A percentile compares a stretch with the other conserved stretches of the same genome.
phyloP scores from a whole-genome alignment of 495 filamentous ascomycete species.

The Penicillium paxilli region DNA sequence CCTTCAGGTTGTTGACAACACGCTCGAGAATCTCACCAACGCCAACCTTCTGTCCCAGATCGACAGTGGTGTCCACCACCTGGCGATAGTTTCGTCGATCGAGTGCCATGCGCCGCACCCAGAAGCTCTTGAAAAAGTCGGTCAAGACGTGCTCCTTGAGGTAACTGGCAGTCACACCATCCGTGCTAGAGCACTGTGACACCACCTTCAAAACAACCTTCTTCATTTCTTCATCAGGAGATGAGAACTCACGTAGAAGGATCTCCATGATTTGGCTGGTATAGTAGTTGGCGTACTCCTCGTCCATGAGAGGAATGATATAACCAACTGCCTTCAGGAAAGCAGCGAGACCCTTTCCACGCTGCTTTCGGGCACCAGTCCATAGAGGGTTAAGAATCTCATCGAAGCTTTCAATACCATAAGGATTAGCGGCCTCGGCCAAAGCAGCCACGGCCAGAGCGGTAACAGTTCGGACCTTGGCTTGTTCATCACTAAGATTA shows the following conservation, averaged over 20 bases:
- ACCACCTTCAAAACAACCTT: slow-evolving; percentile 97
- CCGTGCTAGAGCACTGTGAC: slow-evolving; percentile 92
- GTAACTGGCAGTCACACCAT: slow-evolving; percentile 92
- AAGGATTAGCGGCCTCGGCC: slow-evolving; percentile 95
- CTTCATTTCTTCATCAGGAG: slow-evolving; percentile 99
- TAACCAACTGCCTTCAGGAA: slow-evolving; percentile 98
- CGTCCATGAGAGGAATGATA: slow-evolving; percentile 99
- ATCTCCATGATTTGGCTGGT: slow-evolving; percentile 99
- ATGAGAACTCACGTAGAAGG: slow-evolving; percentile 90
- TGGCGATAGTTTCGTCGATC: slow-evolving; percentile 97
- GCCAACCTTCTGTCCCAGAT: slow-evolving; percentile 95
- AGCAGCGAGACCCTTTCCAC: slow-evolving; percentile 92
- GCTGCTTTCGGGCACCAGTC: slow-evolving; percentile 92
- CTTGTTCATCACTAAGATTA: slow-evolving; percentile 95
- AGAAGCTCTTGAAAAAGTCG: slow-evolving; percentile 99
- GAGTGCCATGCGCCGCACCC: slow-evolving; percentile 94
- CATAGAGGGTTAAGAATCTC: slow-evolving; percentile 96
- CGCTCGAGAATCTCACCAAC: slow-evolving; percentile 92
- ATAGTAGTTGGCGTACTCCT: slow-evolving; percentile 99
- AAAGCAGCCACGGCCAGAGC: slow-evolving; percentile 93
- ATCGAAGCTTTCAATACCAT: slow-evolving; percentile 99
- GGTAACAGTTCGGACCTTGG: slow-evolving; percentile 95
- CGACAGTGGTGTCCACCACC: slow-evolving; percentile 97
- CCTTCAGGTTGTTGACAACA: slow-evolving; percentile 92
- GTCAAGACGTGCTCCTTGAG: slow-evolving; percentile 92